A percentile compares a stretch with the other conserved stretches of the same genome.
These are phyloP conservation scores for Clarireedia sp. DNA, from an alignment of 2,329 filamentous ascomycete species.

Conservation along the genomic window DNA sequence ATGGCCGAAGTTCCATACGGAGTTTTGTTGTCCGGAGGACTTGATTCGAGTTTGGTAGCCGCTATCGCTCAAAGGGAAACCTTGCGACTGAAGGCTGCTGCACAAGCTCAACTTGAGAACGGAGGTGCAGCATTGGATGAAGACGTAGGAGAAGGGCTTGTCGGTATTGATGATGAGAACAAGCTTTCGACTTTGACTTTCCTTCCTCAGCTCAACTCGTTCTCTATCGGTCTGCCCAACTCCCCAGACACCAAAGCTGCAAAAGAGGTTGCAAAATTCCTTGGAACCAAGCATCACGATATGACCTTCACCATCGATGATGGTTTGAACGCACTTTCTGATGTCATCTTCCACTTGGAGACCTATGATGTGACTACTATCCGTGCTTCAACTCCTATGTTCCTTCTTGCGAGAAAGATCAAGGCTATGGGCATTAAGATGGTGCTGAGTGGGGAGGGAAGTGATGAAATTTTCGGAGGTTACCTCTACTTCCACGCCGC, in stretches of 20 bases:
- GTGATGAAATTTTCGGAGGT: slow-evolving; percentile 96
- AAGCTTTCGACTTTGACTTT: slow-evolving; percentile 83
- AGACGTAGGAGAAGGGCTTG: slow-evolving; percentile 62
- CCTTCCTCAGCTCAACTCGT: slow-evolving; percentile 92
- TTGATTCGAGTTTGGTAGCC: slow-evolving; percentile 92
- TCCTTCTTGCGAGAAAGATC: slow-evolving; percentile 94
- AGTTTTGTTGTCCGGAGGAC: slow-evolving; percentile 86
- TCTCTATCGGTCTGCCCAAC: slow-evolving; percentile 92
- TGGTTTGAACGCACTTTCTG: slow-evolving; percentile 89
- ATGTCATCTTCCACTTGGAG: slow-evolving; percentile 97
- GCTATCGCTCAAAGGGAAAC: slow-evolving; percentile 94
- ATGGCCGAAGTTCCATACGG: slow-evolving; percentile 99
- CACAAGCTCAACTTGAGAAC: slow-evolving; percentile 38
- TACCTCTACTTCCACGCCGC: slow-evolving; percentile 98
- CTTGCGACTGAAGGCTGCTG: slow-evolving; percentile 61
- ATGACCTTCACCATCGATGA: slow-evolving; percentile 99
- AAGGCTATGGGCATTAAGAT: slow-evolving; percentile 99
- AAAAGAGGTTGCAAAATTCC: slow-evolving; percentile 86
- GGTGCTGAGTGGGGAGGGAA: slow-evolving; percentile 94
- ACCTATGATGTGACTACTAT: slow-evolving; percentile 98
- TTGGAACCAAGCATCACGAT: slow-evolving; percentile 95
- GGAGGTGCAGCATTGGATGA: slow-evolving; percentile 42
- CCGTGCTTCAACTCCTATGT: slow-evolving; percentile 97
- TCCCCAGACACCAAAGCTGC: slow-evolving; percentile 91
- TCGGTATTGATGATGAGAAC: slow-evolving; percentile 91